A percentile compares a stretch with the other conserved stretches of the same genome.
Evolutionary conservation across 1,284 basidiomycete species (phyloP).

Genomic region (Naganishia cerealis): DNA sequence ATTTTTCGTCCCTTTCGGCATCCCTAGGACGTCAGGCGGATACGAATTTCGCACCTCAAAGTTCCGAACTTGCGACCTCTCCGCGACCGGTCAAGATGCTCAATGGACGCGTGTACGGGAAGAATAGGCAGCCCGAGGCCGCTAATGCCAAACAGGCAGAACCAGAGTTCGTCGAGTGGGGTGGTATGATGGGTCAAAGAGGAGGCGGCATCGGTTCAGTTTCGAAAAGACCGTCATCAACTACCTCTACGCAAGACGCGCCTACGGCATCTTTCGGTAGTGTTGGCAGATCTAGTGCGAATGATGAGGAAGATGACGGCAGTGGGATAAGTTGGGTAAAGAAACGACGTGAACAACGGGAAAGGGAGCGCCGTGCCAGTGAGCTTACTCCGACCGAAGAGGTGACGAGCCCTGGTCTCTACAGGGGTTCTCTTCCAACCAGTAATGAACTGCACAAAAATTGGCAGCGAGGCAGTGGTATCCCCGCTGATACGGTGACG

Average conservation of each 20-base stretch:
- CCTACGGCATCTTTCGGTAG: conserved; percentile 18
- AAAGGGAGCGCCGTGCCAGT: conserved; percentile 40
- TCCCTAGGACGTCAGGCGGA: conserved; percentile 27
- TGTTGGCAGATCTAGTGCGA: conserved; percentile 1
- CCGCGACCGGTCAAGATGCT: conserved; percentile 46
- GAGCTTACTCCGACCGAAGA: conserved; percentile 2
- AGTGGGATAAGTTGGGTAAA: conserved; percentile 54
- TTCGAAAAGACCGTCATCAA: not conserved
- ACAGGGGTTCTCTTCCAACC: conserved; percentile 17
- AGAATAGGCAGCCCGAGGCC: conserved; percentile 44
- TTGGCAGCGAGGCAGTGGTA: conserved; percentile 7
- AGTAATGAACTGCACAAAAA: conserved; percentile 9
- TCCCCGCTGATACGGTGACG: not conserved
- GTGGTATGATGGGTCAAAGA: conserved; percentile 38
- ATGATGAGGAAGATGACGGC: conserved; percentile 51
- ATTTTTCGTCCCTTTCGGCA: conserved; percentile 28
- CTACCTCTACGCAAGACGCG: not conserved
- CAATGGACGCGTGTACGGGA: conserved; percentile 53
- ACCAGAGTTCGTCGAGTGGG: conserved; percentile 54
- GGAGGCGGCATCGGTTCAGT: conserved; percentile 28
- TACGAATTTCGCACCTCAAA: conserved; percentile 21
- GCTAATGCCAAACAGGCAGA: conserved; percentile 43
- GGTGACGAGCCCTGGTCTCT: not conserved
- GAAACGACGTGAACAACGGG: conserved; percentile 47
- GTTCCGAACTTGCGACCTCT: conserved; percentile 11